A percentile compares a stretch with the other conserved stretches of the same genome.
Evolutionary conservation across 306 rosid genomes (phyloP).

Genomic region (Citrullus amarus): DNA sequence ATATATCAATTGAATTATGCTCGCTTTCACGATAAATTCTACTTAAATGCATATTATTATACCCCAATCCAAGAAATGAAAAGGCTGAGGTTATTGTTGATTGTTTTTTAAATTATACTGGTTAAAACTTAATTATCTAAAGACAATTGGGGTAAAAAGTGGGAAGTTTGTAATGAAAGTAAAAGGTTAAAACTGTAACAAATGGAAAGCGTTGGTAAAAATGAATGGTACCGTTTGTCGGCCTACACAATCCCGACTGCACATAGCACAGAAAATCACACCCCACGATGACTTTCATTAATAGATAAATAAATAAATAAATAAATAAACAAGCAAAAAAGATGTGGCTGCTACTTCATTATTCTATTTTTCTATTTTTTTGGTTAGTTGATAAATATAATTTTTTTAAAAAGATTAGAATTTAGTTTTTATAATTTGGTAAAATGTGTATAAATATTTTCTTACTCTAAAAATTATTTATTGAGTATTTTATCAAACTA

Average conservation of each 20-base stretch:
- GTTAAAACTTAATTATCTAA: too few species aligned
- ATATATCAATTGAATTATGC: too few species aligned
- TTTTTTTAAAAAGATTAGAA: too few species aligned
- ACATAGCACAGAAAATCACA: conserved; percentile 49
- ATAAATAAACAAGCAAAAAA: neutral
- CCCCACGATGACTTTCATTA: conserved; percentile 1
- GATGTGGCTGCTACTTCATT: neutral
- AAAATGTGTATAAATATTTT: too few species aligned
- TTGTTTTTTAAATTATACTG: too few species aligned
- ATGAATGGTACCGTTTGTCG: neutral
- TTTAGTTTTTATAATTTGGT: too few species aligned
- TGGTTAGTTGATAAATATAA: neutral
- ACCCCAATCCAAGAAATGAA: too few species aligned
- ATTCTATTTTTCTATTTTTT: neutral
- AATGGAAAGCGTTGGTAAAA: neutral
- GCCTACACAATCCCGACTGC: conserved; percentile 31
- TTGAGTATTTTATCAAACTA: too few species aligned
- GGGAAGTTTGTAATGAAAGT: neutral
- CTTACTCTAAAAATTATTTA: too few species aligned
- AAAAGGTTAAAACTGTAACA: neutral
- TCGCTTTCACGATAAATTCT: too few species aligned
- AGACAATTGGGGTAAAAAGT: neutral
- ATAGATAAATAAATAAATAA: neutral
- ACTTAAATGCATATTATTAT: too few species aligned
- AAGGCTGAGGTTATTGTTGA: too few species aligned